Percentiles rank a stretch among this genome's conserved stretches.
Evolutionary conservation across 768 basidiomycete species (phyloP).

Genomic region (Termitomyces sp.): DNA sequence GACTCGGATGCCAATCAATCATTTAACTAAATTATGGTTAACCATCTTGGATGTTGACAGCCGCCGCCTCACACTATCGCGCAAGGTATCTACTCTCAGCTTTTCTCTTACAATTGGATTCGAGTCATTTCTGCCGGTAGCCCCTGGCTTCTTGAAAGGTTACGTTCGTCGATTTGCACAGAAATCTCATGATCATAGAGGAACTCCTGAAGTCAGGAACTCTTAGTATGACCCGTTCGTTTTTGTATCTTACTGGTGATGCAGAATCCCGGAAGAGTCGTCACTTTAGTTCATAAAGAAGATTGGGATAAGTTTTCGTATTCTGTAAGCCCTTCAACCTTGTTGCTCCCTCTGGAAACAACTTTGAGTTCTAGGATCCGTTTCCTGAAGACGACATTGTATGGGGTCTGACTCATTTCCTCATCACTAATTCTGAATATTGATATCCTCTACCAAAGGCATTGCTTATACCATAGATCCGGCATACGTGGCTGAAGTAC

Average conservation of each 20-base stretch:
- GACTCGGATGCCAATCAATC: background rate
- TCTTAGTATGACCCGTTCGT: background rate
- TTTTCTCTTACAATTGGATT: background rate
- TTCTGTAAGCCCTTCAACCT: constrained; percentile 36
- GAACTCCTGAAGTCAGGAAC: constrained; percentile 67
- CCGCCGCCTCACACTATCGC: constrained; percentile 76
- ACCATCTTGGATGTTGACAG: constrained; percentile 28
- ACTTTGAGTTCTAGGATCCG: constrained; percentile 40
- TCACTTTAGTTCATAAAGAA: constrained; percentile 82
- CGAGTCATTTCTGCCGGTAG: constrained; percentile 24
- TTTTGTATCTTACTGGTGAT: background rate
- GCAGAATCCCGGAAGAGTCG: constrained; percentile 82
- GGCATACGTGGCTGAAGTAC: constrained; percentile 64
- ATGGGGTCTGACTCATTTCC: constrained; percentile 54
- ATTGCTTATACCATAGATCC: constrained; percentile 87
- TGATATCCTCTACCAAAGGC: constrained; percentile 34
- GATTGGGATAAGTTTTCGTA: constrained; percentile 78
- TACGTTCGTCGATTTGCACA: constrained; percentile 90
- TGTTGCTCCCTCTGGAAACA: background rate
- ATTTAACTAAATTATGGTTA: background rate
- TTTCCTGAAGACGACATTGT: constrained; percentile 73
- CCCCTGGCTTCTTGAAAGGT: constrained; percentile 82
- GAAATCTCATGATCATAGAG: constrained; percentile 88
- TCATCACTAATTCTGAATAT: background rate
- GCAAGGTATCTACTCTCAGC: constrained; percentile 40